Evolutionary conservation across 257 asterid species (phyloP), one percentile per base, ranked within the genome.

Genomic region (Penstemon eatonii): DNA sequence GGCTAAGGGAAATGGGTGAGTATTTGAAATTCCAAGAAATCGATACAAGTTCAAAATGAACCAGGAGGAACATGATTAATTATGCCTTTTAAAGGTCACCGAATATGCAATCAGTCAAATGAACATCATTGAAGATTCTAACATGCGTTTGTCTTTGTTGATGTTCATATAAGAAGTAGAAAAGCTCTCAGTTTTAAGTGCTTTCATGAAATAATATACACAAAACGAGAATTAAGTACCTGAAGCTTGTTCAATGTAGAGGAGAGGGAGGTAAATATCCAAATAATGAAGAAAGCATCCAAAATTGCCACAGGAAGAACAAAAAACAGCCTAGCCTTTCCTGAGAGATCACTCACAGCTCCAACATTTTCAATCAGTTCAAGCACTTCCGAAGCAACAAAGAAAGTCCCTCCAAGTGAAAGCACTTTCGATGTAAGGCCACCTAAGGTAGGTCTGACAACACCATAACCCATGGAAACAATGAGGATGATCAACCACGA

Each of bases 391-490:
- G 96, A 84, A 11, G 96, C 96, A 69, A 85, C 68, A 72, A 94
- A 89, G 82, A 91, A 91, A 13, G 96, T 91, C 65, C 86, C 96
- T 43, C 99, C 97, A 68, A 94, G 96, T 80, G 86, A 72, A 71
- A 91, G 79, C 72, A 94, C 98, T 81, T 87, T 91, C 43, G 90
- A 89, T n/a, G 95, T 87, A 55, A 94, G 91, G 72, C 99, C 97
- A 72, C 99, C 96, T 68, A 94, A 75, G 60, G 98, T 91, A 40
- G 98, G 97, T 68, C 96, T 82, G 64, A 94, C 96, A 62, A 94
- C 99, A 80, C 99, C 98, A 57, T 82, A 91, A 60, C 99, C 99
- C 99, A 94, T 94, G 56, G 99, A 81, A 60, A 94, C 99, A 61
- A 82, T 86, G 72, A 94, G 85, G 74, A 94, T 80, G 69, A 94